Base-by-base conservation (phyloP, 2,329 filamentous ascomycete genomes). In the Cladophialophora yegresii region DNA sequence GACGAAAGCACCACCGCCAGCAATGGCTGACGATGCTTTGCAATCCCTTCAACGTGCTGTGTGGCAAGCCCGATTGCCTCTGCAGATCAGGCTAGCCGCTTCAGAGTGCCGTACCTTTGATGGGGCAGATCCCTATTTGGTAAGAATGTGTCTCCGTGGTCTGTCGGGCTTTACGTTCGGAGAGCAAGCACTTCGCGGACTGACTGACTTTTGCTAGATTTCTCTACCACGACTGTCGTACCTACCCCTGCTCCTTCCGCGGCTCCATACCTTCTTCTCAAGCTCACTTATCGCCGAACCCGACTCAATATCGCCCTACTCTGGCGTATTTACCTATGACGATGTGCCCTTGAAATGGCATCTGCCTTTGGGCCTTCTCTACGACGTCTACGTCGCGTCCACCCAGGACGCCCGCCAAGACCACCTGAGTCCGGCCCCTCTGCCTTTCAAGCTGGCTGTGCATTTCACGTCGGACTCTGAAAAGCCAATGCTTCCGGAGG, bases 291-390 rank as follows among this genome's bases (percentile, higher is more conserved):
- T 89, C 70, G 79, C 87, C 68, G 81, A 86, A 3, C 77, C 81
- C 50, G 78, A 83, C 33, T 77, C 76, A 65, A 58, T 69, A 9
- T 69, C 77, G 2, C 73, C 82, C 7, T 78, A 83, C 63, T 77
- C 84, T 50, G 83, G 84, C 22, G 88, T 86, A 84, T 84, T 91
- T 68, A 86, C 85, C 1, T 88, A 87, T 72, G 86, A 91, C 73
- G 83, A 81, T 13, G 87, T 91, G 16, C 84, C 87, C 2, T 75
- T 91, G 68, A 90, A 89, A 78, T 89, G 87, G 87, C 88, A 91
- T 72, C 87, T 89, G 65, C 88, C 89, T 0, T 74, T 89, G 10
- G 89, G 89, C 1, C 77, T 91, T 10, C 80, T 91, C 4, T 89
- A 86, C 72, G 89, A 91, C 74, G 79, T 91, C 5, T 89, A 89